These are phyloP conservation scores for Ganoderma sinense DNA, from an alignment of 1,284 basidiomycete genomes.

Conservation along the genomic window DNA sequence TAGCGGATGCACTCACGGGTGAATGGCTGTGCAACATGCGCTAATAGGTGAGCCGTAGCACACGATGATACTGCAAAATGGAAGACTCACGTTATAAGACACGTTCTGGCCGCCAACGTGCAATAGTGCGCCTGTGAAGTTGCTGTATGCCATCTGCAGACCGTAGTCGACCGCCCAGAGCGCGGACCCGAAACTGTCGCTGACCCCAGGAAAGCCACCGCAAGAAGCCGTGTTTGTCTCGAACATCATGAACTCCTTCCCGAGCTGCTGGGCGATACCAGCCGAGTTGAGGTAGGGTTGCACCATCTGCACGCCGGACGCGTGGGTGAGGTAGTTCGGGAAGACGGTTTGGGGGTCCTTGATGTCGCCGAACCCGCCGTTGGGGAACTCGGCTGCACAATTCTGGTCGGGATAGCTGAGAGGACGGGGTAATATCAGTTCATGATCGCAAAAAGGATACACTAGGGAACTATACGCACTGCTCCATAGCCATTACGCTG, in stretches of 20 bases:
- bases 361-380: slow-evolving; percentile 33
- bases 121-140: slow-evolving; percentile 64
- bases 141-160: slow-evolving; percentile 55
- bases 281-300: slow-evolving; percentile 58
- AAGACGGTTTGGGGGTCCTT: slow-evolving; percentile 62
- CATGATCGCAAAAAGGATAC: neutral
- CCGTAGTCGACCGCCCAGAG: slow-evolving; percentile 53
- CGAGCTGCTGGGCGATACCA: slow-evolving; percentile 47
- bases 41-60: neutral
- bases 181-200: slow-evolving; percentile 62
- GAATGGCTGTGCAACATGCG: slow-evolving; percentile 43
- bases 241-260: slow-evolving; percentile 68
- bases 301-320: slow-evolving; percentile 53
- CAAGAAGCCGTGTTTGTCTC: slow-evolving; percentile 87
- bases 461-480: slow-evolving; percentile 42
- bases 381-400: slow-evolving; percentile 42
- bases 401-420: slow-evolving; percentile 58
- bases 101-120: slow-evolving; percentile 75
- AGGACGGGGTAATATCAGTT: neutral
- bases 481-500: slow-evolving; percentile 54
- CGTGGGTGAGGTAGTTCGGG: slow-evolving; percentile 65
- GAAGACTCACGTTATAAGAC: slow-evolving; percentile 65
- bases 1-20: slow-evolving; percentile 46
- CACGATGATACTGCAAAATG: slow-evolving; percentile 17
- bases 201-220: slow-evolving; percentile 81